Evolutionary conservation across 2,329 filamentous ascomycete species (phyloP), one percentile per base, ranked within the genome.

Genomic region (Raffaelea albimanens): DNA sequence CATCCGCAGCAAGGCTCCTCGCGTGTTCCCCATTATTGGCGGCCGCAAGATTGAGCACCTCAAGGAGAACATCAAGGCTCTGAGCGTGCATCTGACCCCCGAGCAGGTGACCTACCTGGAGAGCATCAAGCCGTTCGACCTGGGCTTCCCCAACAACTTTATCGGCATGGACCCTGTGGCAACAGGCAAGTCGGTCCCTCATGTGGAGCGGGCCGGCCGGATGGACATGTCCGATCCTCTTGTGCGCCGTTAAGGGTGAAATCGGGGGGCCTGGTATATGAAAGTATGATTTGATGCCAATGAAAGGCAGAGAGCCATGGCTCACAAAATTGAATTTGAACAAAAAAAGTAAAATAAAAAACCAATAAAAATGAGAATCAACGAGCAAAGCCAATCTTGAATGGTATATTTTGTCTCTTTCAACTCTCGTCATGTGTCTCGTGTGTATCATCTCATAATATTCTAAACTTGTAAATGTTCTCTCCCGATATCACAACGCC

Each of bases 21-120:
- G 77, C 50, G 73, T 78, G 19, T 71, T 74, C 51, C 75, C 75
- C 1, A 69, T 79, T 42, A 57, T 78, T 11, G 76, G 75, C 2
- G 71, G 70, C 0, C 61, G 73, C 13, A 78, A 71, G 55, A 56
- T 73, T 23, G 71, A 75, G 54, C 73, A 79, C 47, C 56, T 78
- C 10, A 57, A 67, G 47, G 66, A 68, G 16, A 82, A 80, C 56
- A 76, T 83, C 49, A 65, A 73, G 55, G 76, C 75, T 0, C 56
- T 83, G 47, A 65, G 58, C 4, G 58, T 82, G 31, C 54, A 59
- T 21, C 61, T 82, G 44, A 69, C 68, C 0, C 63, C 70, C 0
- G 68, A 75, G 8, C 74, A 83, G 46, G 64, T 82, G 9, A 59
- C 65, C 23, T 68, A 72, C 51, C 74, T 83, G 49, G 78, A 83